Percentiles rank a stretch among this genome's conserved stretches.
These are phyloP conservation scores for Viola pubescens DNA, from an alignment of 441 rosid genomes.

Conservation along the genomic window DNA sequence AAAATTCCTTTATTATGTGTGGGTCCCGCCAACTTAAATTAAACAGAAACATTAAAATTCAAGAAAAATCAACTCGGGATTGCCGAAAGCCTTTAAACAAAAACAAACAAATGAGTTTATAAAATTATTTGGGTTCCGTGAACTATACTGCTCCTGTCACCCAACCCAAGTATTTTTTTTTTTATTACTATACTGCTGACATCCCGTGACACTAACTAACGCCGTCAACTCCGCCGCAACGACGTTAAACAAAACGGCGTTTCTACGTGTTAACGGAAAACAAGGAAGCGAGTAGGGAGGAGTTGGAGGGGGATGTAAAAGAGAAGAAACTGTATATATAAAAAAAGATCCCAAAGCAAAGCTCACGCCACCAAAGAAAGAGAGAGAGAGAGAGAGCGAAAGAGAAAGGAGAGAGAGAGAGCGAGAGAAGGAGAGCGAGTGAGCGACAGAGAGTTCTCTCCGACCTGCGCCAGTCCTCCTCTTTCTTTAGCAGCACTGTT, in stretches of 20 bases:
- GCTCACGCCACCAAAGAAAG: slow-evolving; percentile 12
- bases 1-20: background rate
- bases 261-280: slow-evolving; percentile 9
- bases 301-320: background rate
- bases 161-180: background rate
- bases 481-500: slow-evolving; percentile 19
- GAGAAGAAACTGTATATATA: slow-evolving; percentile 14
- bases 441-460: slow-evolving; percentile 5
- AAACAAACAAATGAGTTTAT: slow-evolving; percentile 5
- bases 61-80: slow-evolving; percentile 22
- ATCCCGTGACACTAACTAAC: slow-evolving; percentile 27
- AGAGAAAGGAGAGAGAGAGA: slow-evolving; percentile 5
- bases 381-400: slow-evolving; percentile 6
- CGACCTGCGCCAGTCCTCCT: slow-evolving; percentile 15
- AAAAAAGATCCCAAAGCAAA: slow-evolving; percentile 21
- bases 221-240: slow-evolving; percentile 40
- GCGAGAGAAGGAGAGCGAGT: background rate
- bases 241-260: slow-evolving; percentile 33
- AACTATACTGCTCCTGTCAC: slow-evolving; percentile 11
- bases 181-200: background rate
- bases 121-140: slow-evolving; percentile 25
- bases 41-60: too few species aligned
- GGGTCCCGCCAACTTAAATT: background rate
- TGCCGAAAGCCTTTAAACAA: slow-evolving; percentile 15
- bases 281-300: slow-evolving; percentile 3